Conservation (phyloP, 2,329 filamentous ascomycete genomes). For the Huntiella decipiens region DNA sequence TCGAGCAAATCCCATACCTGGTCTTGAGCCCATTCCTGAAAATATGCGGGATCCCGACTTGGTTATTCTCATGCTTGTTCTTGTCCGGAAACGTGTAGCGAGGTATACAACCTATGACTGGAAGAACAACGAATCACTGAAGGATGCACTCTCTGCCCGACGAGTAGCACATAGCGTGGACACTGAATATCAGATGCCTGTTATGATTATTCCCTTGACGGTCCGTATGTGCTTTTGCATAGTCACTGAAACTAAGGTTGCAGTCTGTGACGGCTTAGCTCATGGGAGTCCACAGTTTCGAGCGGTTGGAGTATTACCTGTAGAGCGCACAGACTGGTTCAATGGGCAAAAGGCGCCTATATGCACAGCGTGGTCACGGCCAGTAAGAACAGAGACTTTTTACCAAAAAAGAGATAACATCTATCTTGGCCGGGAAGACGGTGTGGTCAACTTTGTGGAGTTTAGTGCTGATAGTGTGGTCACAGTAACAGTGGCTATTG, state of each 20-base stretch:
- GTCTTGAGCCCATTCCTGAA: too few relatives aligned
- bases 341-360: constrained; percentile 33
- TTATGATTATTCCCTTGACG: constrained; percentile 53
- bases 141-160: constrained; percentile 28
- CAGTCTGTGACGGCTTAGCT: constrained; percentile 35
- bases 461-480: constrained; percentile 36
- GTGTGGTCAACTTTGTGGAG: constrained; percentile 54
- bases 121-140: constrained; percentile 32
- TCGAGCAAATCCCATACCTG: too few relatives aligned
- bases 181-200: constrained; percentile 33
- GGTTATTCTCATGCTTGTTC: constrained; percentile 56
- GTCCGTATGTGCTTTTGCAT: constrained; percentile 53
- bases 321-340: constrained; percentile 25
- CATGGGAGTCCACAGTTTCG: constrained; percentile 30
- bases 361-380: constrained; percentile 74
- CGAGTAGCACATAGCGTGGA: neutral
- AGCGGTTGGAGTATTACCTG: constrained; percentile 23
- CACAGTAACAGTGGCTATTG: constrained; percentile 11
- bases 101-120: constrained; percentile 42
- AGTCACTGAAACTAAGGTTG: constrained; percentile 41
- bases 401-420: constrained; percentile 53
- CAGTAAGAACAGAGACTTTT: constrained; percentile 45
- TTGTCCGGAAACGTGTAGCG: constrained; percentile 28
- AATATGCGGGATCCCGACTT: constrained; percentile 33
- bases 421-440: constrained; percentile 78